Evolutionary conservation across 2,329 filamentous ascomycete genomes (phyloP).

Genomic region (Venturia carpophila): DNA sequence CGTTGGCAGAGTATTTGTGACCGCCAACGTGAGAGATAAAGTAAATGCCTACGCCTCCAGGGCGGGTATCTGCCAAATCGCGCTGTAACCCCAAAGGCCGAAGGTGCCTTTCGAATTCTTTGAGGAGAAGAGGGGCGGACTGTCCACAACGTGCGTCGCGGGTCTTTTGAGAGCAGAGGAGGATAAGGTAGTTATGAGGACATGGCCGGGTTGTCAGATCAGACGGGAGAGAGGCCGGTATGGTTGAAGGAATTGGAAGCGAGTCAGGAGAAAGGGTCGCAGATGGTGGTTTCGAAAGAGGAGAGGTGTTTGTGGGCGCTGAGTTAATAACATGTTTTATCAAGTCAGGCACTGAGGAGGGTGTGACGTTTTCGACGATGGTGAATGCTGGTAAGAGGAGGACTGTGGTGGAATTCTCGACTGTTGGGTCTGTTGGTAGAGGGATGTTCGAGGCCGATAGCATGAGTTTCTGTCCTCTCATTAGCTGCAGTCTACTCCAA

Average conservation of each 20-base stretch:
- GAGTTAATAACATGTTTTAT: conserved; percentile 62
- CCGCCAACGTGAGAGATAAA: conserved; percentile 95
- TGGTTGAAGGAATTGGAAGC: conserved; percentile 18
- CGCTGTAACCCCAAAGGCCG: conserved; percentile 76
- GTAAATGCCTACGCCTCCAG: conserved; percentile 89
- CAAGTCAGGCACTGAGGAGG: conserved; percentile 61
- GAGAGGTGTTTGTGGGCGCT: conserved; percentile 65
- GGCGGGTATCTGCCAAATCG: conserved; percentile 79
- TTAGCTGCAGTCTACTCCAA: neutral
- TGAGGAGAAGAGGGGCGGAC: conserved; percentile 78
- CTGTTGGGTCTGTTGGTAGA: conserved; percentile 58
- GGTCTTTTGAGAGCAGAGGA: conserved; percentile 91
- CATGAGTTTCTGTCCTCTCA: conserved; percentile 60
- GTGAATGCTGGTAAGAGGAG: conserved; percentile 80
- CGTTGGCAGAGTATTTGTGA: conserved; percentile 92
- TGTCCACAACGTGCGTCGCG: conserved; percentile 92
- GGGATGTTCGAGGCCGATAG: conserved; percentile 89
- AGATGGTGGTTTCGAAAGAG: conserved; percentile 36
- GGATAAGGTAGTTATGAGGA: conserved; percentile 77
- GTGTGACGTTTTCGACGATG: conserved; percentile 75
- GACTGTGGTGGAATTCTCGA: conserved; percentile 62
- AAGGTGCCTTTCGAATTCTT: conserved; percentile 83
- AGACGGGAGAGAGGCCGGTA: conserved; percentile 26
- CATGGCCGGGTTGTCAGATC: conserved; percentile 55
- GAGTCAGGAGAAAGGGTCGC: conserved; percentile 11